Conservation (phyloP, 2,329 filamentous ascomycete genomes). For the Botrytis paeoniae region DNA sequence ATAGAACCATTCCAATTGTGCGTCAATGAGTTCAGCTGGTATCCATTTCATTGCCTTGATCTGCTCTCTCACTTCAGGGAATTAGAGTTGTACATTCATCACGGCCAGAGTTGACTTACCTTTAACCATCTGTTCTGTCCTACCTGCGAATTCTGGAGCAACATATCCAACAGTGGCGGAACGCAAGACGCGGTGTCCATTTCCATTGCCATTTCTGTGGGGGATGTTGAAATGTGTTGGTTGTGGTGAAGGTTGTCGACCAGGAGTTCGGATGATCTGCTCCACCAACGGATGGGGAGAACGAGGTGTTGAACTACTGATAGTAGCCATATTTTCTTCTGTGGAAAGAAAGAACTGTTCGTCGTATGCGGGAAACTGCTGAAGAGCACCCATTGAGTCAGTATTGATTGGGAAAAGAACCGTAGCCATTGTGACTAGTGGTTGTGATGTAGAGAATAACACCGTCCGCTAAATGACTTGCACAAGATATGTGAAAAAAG, state of each 20-base stretch:
- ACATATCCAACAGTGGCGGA: conserved; percentile 93
- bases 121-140: conserved; percentile 64
- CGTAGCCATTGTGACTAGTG: conserved; percentile 15
- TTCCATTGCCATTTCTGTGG: conserved; percentile 51
- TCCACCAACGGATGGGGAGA: conserved; percentile 30
- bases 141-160: conserved; percentile 90
- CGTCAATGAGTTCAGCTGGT: conserved; percentile 75
- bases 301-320: conserved; percentile 20
- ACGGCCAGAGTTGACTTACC: conserved; percentile 27
- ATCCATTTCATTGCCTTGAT: conserved; percentile 73
- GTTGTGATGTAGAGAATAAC: neutral
- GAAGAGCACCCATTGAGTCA: conserved; percentile 15
- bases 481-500: neutral
- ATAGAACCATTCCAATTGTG: conserved; percentile 95
- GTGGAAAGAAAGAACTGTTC: conserved; percentile 18
- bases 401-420: conserved; percentile 19
- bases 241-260: conserved; percentile 68
- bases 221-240: conserved; percentile 81
- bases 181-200: conserved; percentile 70
- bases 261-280: conserved; percentile 33
- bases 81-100: conserved; percentile 21
- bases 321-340: conserved; percentile 28
- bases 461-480: neutral
- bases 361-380: conserved; percentile 22
- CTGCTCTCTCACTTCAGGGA: conserved; percentile 59